Percentiles rank a stretch among this genome's conserved stretches.
Conservation (phyloP, 208 protist species). For the Acanthamoeba lenticulata region DNA sequence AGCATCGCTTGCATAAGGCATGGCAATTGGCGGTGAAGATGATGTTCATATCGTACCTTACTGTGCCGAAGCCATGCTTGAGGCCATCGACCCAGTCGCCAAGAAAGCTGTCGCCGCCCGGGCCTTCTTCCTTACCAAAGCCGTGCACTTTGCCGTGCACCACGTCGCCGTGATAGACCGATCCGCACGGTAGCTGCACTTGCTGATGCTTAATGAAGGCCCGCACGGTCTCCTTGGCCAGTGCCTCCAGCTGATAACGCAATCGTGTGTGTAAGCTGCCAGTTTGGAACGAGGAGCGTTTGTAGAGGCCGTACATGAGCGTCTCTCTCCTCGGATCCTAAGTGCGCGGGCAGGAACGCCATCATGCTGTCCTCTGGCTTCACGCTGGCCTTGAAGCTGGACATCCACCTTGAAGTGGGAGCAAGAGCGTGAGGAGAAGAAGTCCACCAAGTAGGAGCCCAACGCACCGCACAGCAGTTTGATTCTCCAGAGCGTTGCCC, state of each 20-base stretch:
- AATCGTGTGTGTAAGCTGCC: background rate
- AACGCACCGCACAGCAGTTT: background rate
- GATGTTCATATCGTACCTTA: background rate
- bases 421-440: background rate
- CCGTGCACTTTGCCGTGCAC: constrained; percentile 32
- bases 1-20: background rate
- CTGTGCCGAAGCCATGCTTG: constrained; percentile 24
- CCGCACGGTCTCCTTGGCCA: constrained; percentile 17
- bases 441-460: too few relatives aligned
- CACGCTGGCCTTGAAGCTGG: background rate
- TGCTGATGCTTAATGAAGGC: background rate
- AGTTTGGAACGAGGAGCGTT: background rate
- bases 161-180: background rate
- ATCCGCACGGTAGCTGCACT: background rate
- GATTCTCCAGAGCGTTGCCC: background rate
- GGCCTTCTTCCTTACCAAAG: background rate
- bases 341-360: background rate
- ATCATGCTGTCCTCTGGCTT: background rate
- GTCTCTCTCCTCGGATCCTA: background rate
- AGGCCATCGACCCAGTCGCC: background rate
- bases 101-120: background rate
- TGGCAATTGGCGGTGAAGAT: background rate
- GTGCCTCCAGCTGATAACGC: background rate
- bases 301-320: background rate
- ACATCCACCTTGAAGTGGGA: background rate